Evolutionary conservation across 257 asterid genomes (phyloP), one percentile per base, ranked within the genome.

Genomic region (Solanum gandarillasii): DNA sequence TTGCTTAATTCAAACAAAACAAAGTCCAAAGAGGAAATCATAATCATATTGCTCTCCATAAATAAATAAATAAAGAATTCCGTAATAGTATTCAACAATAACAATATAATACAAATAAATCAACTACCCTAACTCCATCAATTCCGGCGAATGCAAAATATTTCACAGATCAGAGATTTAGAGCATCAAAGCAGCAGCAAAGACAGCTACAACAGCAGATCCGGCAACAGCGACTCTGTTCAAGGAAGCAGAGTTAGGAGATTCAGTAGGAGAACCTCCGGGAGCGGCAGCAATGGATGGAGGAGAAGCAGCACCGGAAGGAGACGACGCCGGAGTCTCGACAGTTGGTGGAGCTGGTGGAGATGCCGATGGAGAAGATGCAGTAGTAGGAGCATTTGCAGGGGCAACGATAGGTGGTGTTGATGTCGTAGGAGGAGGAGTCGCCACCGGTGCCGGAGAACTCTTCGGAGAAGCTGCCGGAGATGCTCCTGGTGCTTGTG

Each of bases 401-500:
- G 94, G 92, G 11, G 91, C 62, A 6, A 52, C 39, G 58, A 89
- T 34, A 16, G 94, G 92, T 10, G 88, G 52, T 5, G 52, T 72
- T 10, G 89, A 2, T 52, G 52, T 27, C 5, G 87, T 79, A 0
- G 91, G 84, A 3, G 91, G 27, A 1, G 90, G 73, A 2, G 86
- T 86, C 2, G 89, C 90, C 46, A 2, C 62, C 62, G 93, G 92
- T 55, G 89, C 43, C 3, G 90, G 90, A 29, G 93, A 75, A 7
- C n/a, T 67, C 46, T 18, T 90, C 16, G 95, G 95, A 20, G 94
- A 20, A 83, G 92, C 88, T 32, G 88, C 18, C 25, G 96, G 96
- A 35, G 94, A 89, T 55, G 89, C 90, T 75, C 89, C 91, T 6
- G 96, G 96, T 62, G 93, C 90, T 76, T 93, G 95, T 79, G 93